Percentiles rank a stretch among this genome's conserved stretches.
phyloP scores from a whole-genome alignment of 2,329 filamentous ascomycete species.

The Calonectria hawksworthii region DNA sequence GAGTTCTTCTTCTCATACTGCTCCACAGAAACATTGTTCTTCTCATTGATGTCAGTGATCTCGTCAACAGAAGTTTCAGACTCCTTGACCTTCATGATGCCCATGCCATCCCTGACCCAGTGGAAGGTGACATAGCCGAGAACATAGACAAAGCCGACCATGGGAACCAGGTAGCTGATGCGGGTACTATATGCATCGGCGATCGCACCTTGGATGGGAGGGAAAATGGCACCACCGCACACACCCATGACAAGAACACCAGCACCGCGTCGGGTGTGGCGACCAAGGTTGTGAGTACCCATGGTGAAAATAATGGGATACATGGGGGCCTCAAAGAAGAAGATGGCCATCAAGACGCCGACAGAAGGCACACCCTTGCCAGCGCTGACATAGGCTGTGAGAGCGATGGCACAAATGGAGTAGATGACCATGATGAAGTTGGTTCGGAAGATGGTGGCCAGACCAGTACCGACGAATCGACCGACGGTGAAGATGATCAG shows the following conservation, averaged over 20 bases:
- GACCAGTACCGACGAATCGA: constrained; percentile 75
- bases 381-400: constrained; percentile 62
- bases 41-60: constrained; percentile 21
- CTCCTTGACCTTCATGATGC: constrained; percentile 28
- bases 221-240: constrained; percentile 71
- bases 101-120: constrained; percentile 40
- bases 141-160: constrained; percentile 43
- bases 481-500: constrained; percentile 83
- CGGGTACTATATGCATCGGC: constrained; percentile 41
- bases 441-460: constrained; percentile 75
- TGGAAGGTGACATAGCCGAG: constrained; percentile 36
- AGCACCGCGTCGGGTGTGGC: constrained; percentile 81
- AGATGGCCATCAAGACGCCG: constrained; percentile 76
- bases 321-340: constrained; percentile 85
- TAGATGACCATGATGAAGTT: constrained; percentile 78
- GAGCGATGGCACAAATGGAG: constrained; percentile 73
- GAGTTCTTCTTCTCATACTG: constrained; percentile 41
- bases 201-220: constrained; percentile 37
- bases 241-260: constrained; percentile 80
- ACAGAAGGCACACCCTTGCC: constrained; percentile 60
- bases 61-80: constrained; percentile 16
- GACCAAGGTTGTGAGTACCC: constrained; percentile 80
- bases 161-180: constrained; percentile 41
- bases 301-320: constrained; percentile 87
- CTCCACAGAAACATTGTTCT: constrained; percentile 28